Evolutionary conservation across 73 alveolate genomes (phyloP).

Genomic region (Tetrahymena elliotti): DNA sequence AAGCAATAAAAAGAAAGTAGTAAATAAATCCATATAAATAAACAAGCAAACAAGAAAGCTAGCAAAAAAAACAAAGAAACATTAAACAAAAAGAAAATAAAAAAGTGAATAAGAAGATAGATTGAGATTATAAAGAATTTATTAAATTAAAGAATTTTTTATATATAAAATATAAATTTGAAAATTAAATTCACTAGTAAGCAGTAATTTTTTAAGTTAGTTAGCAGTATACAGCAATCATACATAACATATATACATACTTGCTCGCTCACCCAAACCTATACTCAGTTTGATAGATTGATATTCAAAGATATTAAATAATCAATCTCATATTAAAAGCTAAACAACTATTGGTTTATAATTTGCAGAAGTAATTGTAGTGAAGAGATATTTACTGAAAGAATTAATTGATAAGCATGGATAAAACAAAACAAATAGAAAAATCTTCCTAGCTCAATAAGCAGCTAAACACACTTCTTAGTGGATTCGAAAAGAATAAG

Average conservation of each 20-base stretch:
- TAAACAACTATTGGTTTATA: neutral
- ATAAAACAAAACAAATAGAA: neutral
- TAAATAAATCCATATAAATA: too few relatives aligned
- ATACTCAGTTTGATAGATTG: neutral
- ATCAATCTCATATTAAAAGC: neutral
- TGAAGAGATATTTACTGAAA: neutral
- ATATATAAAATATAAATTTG: neutral
- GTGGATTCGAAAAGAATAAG: slow-evolving; percentile 33
- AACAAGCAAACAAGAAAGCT: neutral
- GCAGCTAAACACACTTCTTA: neutral
- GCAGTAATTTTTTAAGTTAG: neutral
- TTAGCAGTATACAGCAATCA: neutral
- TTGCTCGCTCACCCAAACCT: neutral
- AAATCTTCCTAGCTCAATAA: neutral
- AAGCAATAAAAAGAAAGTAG: neutral
- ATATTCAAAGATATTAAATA: too few relatives aligned
- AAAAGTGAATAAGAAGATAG: neutral
- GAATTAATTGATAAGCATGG: neutral
- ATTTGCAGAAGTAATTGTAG: neutral
- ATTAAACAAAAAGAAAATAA: neutral
- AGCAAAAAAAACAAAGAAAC: neutral
- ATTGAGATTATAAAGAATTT: neutral
- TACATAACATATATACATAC: neutral
- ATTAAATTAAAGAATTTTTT: neutral
- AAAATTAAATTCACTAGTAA: neutral